These are phyloP conservation scores for Euphorbia tirucalli DNA, from an alignment of 345 rosid species.

Conservation along the genomic window DNA sequence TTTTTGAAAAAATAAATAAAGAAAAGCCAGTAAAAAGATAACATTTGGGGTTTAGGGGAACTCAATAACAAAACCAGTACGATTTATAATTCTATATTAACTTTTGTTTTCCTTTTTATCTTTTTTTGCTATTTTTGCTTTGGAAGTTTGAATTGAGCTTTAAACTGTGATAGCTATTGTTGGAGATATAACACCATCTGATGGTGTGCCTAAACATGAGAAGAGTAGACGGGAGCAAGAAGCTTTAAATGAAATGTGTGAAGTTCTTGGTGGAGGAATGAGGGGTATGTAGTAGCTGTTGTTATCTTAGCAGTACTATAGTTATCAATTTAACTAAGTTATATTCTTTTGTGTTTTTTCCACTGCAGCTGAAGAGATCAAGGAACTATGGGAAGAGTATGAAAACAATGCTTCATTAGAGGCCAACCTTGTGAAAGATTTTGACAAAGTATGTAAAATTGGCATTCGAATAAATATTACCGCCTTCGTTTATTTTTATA, in stretches of 20 bases:
- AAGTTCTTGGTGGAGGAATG: constrained; percentile 34
- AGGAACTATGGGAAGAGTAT: constrained; percentile 33
- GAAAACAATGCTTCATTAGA: constrained; percentile 34
- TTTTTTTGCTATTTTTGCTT: constrained; percentile 14
- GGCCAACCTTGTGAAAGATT: constrained; percentile 34
- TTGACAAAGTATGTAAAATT: constrained; percentile 25
- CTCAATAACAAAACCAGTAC: neutral
- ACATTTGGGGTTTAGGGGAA: neutral
- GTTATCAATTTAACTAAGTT: too few relatives aligned
- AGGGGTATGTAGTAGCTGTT: constrained; percentile 16
- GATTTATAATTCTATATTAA: neutral
- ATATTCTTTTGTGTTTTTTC: neutral
- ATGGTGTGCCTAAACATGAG: constrained; percentile 34
- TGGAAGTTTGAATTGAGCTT: constrained; percentile 19
- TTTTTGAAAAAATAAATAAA: neutral
- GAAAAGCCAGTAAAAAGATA: too few relatives aligned
- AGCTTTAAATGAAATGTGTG: constrained; percentile 31
- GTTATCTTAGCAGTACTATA: neutral
- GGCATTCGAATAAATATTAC: neutral
- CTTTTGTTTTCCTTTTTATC: neutral
- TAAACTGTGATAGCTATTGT: constrained; percentile 29
- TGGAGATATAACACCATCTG: constrained; percentile 39
- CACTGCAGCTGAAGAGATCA: constrained; percentile 35
- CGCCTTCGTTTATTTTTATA: too few relatives aligned
- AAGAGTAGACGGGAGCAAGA: constrained; percentile 31